Conservation (phyloP, 2,329 filamentous ascomycete species). For the Fusarium decemcellulare region DNA sequence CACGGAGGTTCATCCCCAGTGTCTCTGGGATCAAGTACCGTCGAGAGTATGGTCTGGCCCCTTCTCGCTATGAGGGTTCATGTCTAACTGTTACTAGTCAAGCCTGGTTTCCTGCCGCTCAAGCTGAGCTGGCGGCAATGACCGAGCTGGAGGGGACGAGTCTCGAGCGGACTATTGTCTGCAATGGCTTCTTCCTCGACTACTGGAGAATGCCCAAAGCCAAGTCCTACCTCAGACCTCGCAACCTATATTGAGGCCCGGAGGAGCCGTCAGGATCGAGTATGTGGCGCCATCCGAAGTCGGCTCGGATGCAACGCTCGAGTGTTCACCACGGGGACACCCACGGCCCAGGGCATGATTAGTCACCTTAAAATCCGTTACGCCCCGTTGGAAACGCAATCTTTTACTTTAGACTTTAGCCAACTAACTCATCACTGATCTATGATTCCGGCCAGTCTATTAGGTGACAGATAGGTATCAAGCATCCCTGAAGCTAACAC, state of each 20-base stretch:
- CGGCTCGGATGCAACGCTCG: constrained; percentile 3
- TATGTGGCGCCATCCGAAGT: not conserved
- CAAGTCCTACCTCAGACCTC: not conserved
- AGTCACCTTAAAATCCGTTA: not conserved
- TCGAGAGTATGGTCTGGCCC: not conserved
- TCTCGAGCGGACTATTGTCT: not conserved
- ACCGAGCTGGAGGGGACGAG: not conserved
- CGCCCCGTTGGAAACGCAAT: constrained; percentile 1
- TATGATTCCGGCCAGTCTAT: too few relatives aligned
- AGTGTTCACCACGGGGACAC: not conserved
- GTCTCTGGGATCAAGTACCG: not conserved
- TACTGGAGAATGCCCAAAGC: not conserved
- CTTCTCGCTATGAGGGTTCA: not conserved
- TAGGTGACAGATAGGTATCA: too few relatives aligned
- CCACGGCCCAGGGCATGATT: constrained; percentile 1
- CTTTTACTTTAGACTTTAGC: not conserved
- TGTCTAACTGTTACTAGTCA: not conserved
- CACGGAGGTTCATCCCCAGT: not conserved
- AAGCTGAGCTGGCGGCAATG: not conserved
- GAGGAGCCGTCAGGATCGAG: not conserved
- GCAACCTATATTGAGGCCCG: not conserved
- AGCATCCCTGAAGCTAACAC: too few relatives aligned
- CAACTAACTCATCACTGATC: too few relatives aligned
- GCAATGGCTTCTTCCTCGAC: not conserved
- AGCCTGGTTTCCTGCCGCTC: not conserved